Base-by-base conservation (phyloP, 2,329 filamentous ascomycete genomes). In the Pseudogymnoascus sp. region DNA sequence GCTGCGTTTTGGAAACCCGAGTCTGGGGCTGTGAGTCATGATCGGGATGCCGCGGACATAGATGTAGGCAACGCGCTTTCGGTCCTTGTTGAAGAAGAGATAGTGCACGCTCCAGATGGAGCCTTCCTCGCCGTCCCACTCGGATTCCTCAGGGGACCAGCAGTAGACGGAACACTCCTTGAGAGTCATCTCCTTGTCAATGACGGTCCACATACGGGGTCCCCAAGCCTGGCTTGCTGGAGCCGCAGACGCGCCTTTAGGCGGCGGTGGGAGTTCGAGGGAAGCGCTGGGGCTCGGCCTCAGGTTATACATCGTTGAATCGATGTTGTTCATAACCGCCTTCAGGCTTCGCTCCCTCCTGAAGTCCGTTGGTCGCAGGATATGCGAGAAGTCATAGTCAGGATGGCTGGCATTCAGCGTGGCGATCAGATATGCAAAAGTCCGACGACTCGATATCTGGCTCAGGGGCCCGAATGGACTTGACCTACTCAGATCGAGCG, bases 321-420 rank as follows among this genome's bases (percentile, higher is more conserved):
- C 92, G 65, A 99, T 85, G 63, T 86, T 91, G 71, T 89, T 89
- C 84, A 96, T 96, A 65, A 96, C 90, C 21, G 84, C 83, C 67
- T 90, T 86, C 67, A 96, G 76, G 70, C 87, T 90, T 65, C 88
- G 84, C 79, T 97, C 93, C 68, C 90, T 88, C 70, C 88, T 89
- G 76, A 99, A 99, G 75, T 99, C 95, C 37, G 88, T 85, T 0
- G 95, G 93, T 39, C 93, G 88, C 65, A 98, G 81, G 36, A 95
- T 88, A 73, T 96, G 90, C 1, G 92, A 96, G 77, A 99, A 99
- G 76, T 99, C 95, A 76, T 99, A 98, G 77, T 99, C 91, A 1
- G 90, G 87, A 77, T 99, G 93, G 65, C 91, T 96, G 4, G 95
- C 95, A 73, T 99, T 99, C 37, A 99, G 81, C 0, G 93, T 98